phyloP scores from a whole-genome alignment of 805 yeast species.

The Wickerhamomyces silvicola region DNA sequence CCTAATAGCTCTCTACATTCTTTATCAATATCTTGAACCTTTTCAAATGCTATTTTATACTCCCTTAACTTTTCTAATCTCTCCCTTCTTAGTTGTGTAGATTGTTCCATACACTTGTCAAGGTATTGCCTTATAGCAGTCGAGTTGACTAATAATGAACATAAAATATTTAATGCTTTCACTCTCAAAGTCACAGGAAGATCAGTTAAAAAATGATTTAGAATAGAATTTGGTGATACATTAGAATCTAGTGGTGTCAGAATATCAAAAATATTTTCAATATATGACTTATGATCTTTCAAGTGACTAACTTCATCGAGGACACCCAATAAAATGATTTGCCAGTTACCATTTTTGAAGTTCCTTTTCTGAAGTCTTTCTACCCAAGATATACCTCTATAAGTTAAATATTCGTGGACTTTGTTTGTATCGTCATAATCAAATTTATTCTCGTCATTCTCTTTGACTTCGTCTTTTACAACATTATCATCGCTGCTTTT shows the following conservation, averaged over 20 bases:
- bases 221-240: conserved; percentile 44
- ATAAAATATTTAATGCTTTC: conserved; percentile 52
- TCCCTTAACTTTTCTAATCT: conserved; percentile 62
- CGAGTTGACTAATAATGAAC: conserved; percentile 56
- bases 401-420: conserved; percentile 39
- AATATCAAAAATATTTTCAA: conserved; percentile 41
- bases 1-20: conserved; percentile 29
- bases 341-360: conserved; percentile 85
- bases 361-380: conserved; percentile 68
- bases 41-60: conserved; percentile 45
- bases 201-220: conserved; percentile 46
- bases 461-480: conserved; percentile 12
- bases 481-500: conserved; percentile 16
- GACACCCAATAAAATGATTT: conserved; percentile 67
- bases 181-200: conserved; percentile 51
- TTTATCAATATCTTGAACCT: conserved; percentile 39
- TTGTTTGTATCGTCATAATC: conserved; percentile 16
- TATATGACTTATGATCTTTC: conserved; percentile 44
- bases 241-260: conserved; percentile 52
- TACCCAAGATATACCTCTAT: conserved; percentile 65
- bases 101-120: conserved; percentile 62
- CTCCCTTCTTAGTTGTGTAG: conserved; percentile 56
- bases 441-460: conserved; percentile 4
- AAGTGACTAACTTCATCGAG: conserved; percentile 54
- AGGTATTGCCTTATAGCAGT: conserved; percentile 52